Base-by-base conservation (phyloP, 352 stramenopile species). In the Phytopythium montanum region DNA sequence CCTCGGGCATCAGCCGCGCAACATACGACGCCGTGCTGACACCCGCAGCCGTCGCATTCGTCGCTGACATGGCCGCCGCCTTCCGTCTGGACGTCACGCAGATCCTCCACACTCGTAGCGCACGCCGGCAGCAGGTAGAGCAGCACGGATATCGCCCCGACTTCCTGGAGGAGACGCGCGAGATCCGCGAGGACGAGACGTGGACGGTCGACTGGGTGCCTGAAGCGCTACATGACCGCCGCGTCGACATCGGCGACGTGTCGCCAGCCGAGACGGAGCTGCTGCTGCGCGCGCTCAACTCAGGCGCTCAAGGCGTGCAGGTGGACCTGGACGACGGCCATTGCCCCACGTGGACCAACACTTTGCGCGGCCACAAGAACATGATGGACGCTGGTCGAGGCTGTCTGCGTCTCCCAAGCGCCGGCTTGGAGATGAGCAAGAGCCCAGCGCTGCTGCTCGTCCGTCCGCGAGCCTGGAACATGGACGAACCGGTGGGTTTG, bases 231-330 rank as follows among this genome's bases (percentile, higher is more conserved):
- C 67, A 79, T 39, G 92, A 98, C 64, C 88, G 96, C 51, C 83
- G 94, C 29, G 94, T 99, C 12, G 96, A 98, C 72, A 97, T 98
- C 54, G 97, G 92, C 42, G 94, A 97, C 55, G 79, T 89, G 5
- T 86, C 77, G 3, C 92, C 94, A 6, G 86, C 93, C 0, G 77
- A 97, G 59, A 73, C 83, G 3, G 87, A 95, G 64, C 92, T 98
- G 66, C 71, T 98, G 19, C 91, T 98, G 51, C 92, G 89, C 64
- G 94, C 92, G 13, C 69, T 98, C 54, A 98, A 98, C 76, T 97
- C 83, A 34, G 94, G 93, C 23, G 94, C 94, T n/a, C 87, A 92
- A 68, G 79, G 76, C 41, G 81, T 89, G n/a, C 81, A 89, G 70
- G 77, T 89, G 41, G 81, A 91, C 55, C 88, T 91, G 54, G 81